Conservation (phyloP, 345 rosid species). For the Eucalyptus pumila region DNA sequence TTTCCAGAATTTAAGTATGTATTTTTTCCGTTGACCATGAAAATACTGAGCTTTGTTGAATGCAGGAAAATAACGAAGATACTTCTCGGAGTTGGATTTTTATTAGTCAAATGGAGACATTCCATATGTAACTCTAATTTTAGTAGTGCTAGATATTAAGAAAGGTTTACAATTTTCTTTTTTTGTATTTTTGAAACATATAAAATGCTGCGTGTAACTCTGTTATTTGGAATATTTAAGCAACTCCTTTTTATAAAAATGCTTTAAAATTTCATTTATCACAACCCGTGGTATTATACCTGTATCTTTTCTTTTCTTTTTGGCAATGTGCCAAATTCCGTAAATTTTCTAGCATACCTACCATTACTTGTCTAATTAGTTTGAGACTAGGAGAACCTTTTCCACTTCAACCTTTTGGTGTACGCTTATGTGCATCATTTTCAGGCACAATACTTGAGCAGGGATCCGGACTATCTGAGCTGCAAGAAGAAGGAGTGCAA, state of each 20-base stretch:
- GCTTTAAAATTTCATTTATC: background rate
- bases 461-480: conserved; percentile 34
- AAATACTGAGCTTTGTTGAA: no score
- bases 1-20: background rate
- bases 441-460: conserved; percentile 36
- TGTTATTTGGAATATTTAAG: background rate
- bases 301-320: background rate
- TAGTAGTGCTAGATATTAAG: background rate
- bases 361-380: no score
- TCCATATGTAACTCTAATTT: background rate
- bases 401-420: background rate
- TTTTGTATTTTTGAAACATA: background rate
- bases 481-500: conserved; percentile 31
- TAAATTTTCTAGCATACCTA: background rate
- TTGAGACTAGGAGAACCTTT: background rate
- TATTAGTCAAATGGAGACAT: background rate
- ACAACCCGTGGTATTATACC: background rate
- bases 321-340: background rate
- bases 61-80: background rate
- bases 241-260: background rate
- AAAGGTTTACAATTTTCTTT: background rate
- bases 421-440: background rate
- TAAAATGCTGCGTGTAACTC: background rate
- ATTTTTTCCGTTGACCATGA: no score
- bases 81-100: background rate